A percentile compares a stretch with the other conserved stretches of the same genome.
These are phyloP conservation scores for Hypoxylon sp. DNA, from an alignment of 2,329 filamentous ascomycete genomes.

Conservation along the genomic window DNA sequence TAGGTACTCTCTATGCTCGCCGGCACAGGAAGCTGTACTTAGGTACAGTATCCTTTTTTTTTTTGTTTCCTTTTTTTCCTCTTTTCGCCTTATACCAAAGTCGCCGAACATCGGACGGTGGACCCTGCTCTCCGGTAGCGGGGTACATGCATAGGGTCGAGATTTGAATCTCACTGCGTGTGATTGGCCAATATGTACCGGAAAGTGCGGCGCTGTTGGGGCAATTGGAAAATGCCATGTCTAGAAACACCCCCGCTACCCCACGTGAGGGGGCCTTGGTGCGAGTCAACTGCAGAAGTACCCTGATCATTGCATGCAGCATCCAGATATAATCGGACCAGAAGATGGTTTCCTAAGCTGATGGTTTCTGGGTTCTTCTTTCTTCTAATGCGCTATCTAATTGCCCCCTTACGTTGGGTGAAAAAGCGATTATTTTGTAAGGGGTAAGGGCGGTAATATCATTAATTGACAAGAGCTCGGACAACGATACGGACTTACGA, in stretches of 20 bases:
- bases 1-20: not conserved
- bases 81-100: conserved; percentile 17
- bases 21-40: conserved; percentile 40
- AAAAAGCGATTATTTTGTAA: not conserved
- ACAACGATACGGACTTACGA: conserved; percentile 26
- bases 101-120: conserved; percentile 52
- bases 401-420: conserved; percentile 4
- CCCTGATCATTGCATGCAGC: conserved; percentile 43
- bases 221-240: conserved; percentile 31
- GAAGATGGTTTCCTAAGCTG: conserved; percentile 7
- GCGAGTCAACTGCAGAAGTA: conserved; percentile 47
- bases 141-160: conserved; percentile 41
- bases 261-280: conserved; percentile 51
- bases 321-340: conserved; percentile 29
- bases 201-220: conserved; percentile 33
- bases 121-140: conserved; percentile 51
- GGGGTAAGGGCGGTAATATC: conserved; percentile 36
- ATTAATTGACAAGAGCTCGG: conserved; percentile 15
- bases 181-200: conserved; percentile 44
- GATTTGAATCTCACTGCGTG: conserved; percentile 46
- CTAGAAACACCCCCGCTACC: conserved; percentile 38
- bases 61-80: conserved; percentile 18
- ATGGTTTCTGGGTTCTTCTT: conserved; percentile 5
- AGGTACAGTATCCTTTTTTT: conserved; percentile 24
- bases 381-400: conserved; percentile 11